Evolutionary conservation across 2,329 filamentous ascomycete species (phyloP), one percentile per base, ranked within the genome.

Genomic region (Davidsoniella australis): DNA sequence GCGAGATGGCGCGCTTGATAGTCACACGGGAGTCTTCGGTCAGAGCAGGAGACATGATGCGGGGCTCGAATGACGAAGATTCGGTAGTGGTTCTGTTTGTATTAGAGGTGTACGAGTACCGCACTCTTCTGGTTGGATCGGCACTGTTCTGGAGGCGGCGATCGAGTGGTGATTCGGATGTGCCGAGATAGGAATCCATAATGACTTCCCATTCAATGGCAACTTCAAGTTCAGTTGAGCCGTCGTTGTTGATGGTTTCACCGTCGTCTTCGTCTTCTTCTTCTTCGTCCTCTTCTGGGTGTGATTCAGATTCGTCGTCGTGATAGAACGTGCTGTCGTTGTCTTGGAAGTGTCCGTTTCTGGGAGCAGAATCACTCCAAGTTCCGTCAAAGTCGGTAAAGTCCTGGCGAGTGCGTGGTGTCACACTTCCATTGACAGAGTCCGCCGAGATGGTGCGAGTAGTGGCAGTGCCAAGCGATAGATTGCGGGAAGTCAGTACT

Each of bases 21-120:
- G 50, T 52, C n/a, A 47, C 42, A 33, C 43, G 42, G 2, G 50
- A 49, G 29, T 49, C 50, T 43, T 52, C 50, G 4, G 42, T 49
- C 6, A 26, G n/a, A 20, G 46, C 37, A n/a, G 47, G 42, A 18
- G 47, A 52, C 45, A 52, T 39, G 1, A 40, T 41, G 7, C 18
- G 26, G 20, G 41, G 44, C 33, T 44, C 26, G 4, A 17, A 38
- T 10, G 39, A 40, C 16, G 47, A 40, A 33, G 41, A 37, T 12
- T 39, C 47, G 12, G 29, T 33, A 4, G 41, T 26, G 23, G 26
- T 45, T 9, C 46, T 49, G 33, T 49, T 49, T 4, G 47, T 49
- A 12, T 47, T 45, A 14, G 50, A 52, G 29, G 29, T 33, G 29
- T 33, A 33, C 29, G 8, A 33, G 20, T 49, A 24, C 3, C 38